phyloP scores from a whole-genome alignment of 2,329 filamentous ascomycete species.

The Trichothecium sympodiale region DNA sequence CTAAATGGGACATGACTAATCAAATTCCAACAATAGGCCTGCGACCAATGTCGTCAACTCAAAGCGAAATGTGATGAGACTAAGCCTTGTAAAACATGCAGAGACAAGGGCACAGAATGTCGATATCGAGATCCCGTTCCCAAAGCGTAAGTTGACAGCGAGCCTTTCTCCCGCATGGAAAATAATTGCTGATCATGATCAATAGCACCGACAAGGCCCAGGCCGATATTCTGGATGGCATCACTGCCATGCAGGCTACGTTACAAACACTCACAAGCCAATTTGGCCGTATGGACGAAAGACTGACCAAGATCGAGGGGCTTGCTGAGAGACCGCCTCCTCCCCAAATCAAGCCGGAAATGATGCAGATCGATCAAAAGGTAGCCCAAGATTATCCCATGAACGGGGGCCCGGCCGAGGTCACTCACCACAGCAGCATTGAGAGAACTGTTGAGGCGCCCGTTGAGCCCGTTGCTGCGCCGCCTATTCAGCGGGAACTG shows the following conservation, averaged over 20 bases:
- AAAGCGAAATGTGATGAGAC: constrained; percentile 91
- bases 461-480: constrained; percentile 12
- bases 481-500: constrained; percentile 12
- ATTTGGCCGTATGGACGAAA: constrained; percentile 25
- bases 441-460: constrained; percentile 20
- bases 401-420: constrained; percentile 7
- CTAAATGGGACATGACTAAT: constrained; percentile 7
- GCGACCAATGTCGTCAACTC: constrained; percentile 75
- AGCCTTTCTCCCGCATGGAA: background rate
- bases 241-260: constrained; percentile 28
- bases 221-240: constrained; percentile 48
- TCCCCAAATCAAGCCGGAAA: background rate
- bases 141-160: constrained; percentile 58
- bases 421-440: too few species aligned
- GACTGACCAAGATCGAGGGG: constrained; percentile 23
- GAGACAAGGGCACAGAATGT: constrained; percentile 74
- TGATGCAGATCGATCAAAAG: constrained; percentile 1
- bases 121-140: constrained; percentile 85
- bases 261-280: constrained; percentile 24
- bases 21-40: constrained; percentile 48
- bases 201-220: constrained; percentile 47
- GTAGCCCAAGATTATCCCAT: constrained; percentile 7
- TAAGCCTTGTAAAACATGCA: constrained; percentile 75
- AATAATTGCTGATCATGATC: background rate
- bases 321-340: constrained; percentile 4